Percentiles rank a stretch among this genome's conserved stretches.
phyloP scores from a whole-genome alignment of 768 basidiomycete genomes.

The Pholiota molesta region DNA sequence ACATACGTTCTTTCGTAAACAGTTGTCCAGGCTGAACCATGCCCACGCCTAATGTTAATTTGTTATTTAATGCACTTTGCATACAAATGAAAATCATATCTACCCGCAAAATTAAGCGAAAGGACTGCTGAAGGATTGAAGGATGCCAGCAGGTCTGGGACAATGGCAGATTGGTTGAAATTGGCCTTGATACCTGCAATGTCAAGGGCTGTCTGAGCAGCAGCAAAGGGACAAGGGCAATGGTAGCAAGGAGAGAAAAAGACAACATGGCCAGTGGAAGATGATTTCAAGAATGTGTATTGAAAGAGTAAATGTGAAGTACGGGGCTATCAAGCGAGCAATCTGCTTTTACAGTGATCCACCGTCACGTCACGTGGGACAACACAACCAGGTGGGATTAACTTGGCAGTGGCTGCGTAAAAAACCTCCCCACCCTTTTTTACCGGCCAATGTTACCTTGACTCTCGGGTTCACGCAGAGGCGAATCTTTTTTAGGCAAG shows the following conservation, averaged over 20 bases:
- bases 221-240: conserved; percentile 44
- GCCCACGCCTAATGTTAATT: conserved; percentile 41
- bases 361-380: no score
- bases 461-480: no score
- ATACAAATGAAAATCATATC: not conserved
- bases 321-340: no score
- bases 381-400: no score
- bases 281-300: no score
- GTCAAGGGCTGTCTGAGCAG: conserved; percentile 51
- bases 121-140: conserved; percentile 68
- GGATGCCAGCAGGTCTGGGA: conserved; percentile 60
- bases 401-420: no score
- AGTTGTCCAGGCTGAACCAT: conserved; percentile 59
- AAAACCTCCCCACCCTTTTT: no score
- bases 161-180: conserved; percentile 60
- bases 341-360: no score
- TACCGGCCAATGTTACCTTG: no score
- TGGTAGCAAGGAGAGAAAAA: conserved; percentile 33
- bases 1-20: conserved; percentile 60
- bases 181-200: conserved; percentile 70
- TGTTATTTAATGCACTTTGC: not conserved
- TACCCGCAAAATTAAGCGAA: conserved; percentile 48
- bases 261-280: conserved; percentile 33
- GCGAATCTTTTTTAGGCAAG: no score
- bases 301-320: no score